Percentiles rank a stretch among this genome's conserved stretches.
phyloP scores from a whole-genome alignment of 768 basidiomycete species.

The Nidularia pulvinata region DNA sequence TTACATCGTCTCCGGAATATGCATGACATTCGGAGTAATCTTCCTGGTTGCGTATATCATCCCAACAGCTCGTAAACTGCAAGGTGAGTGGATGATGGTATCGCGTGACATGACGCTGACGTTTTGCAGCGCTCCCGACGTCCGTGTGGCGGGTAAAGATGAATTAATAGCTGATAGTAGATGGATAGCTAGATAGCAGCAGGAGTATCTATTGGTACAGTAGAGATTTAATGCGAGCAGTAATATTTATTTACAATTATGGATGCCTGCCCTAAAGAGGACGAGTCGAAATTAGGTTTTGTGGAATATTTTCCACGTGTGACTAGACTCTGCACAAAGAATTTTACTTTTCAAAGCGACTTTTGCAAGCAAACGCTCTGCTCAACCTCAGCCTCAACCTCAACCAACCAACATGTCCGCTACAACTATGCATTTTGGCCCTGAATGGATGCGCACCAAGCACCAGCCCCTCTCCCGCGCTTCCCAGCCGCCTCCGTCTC shows the following conservation, averaged over 20 bases:
- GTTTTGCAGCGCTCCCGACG: conserved; percentile 56
- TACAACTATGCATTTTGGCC: conserved; percentile 87
- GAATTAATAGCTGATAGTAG: conserved; percentile 20
- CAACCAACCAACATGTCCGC: conserved; percentile 39
- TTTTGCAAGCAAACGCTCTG: neutral
- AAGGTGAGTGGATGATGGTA: conserved; percentile 54
- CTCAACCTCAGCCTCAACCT: conserved; percentile 4
- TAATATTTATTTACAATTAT: too few species aligned
- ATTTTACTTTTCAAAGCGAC: neutral
- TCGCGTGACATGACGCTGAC: conserved; percentile 3
- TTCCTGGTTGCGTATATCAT: conserved; percentile 77
- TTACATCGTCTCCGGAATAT: conserved; percentile 81
- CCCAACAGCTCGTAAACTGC: conserved; percentile 83
- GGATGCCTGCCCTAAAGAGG: conserved; percentile 45
- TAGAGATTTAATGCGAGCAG: too few species aligned
- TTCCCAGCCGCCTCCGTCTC: conserved; percentile 52
- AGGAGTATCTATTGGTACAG: too few species aligned
- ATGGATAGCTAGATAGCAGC: too few species aligned
- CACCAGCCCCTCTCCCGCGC: conserved; percentile 52
- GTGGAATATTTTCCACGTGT: conserved; percentile 41
- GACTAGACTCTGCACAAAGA: conserved; percentile 16
- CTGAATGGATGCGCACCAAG: conserved; percentile 92
- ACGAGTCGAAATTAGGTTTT: too few species aligned
- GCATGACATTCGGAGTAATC: conserved; percentile 73
- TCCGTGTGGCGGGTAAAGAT: conserved; percentile 73